Evolutionary conservation across 31 red algal genomes (phyloP).

Genomic region (Bonnemaisonia californica): DNA sequence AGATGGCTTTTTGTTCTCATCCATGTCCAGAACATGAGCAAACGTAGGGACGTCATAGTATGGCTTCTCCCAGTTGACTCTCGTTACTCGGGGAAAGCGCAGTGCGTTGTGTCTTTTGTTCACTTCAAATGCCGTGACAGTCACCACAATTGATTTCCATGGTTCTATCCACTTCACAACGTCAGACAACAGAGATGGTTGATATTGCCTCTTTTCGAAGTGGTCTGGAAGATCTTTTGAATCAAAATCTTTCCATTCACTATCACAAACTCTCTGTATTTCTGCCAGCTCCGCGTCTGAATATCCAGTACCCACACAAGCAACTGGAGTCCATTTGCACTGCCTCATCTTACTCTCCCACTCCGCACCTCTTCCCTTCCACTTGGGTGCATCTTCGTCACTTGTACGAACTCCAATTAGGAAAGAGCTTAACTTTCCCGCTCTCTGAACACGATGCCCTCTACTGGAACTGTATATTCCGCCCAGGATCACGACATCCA

Average conservation of each 20-base stretch:
- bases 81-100: constrained; percentile 58
- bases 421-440: constrained; percentile 72
- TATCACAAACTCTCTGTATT: constrained; percentile 40
- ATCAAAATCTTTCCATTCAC: constrained; percentile 73
- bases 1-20: constrained; percentile 61
- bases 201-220: constrained; percentile 61
- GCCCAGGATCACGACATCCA: constrained; percentile 86
- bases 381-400: constrained; percentile 3
- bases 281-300: constrained; percentile 56
- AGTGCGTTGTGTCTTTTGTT: constrained; percentile 34
- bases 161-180: constrained; percentile 81
- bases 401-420: constrained; percentile 67
- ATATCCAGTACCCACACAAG: constrained; percentile 84
- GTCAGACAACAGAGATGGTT: constrained; percentile 34
- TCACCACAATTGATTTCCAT: constrained; percentile 63
- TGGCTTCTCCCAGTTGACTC: constrained; percentile 62
- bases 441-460: constrained; percentile 57
- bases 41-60: constrained; percentile 64
- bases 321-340: constrained; percentile 63
- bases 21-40: constrained; percentile 54
- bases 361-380: neutral
- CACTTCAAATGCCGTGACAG: constrained; percentile 62
- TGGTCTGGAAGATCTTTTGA: constrained; percentile 52
- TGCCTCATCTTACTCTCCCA: constrained; percentile 38
- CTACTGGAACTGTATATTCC: constrained; percentile 64